These are phyloP conservation scores for Spiraea crenata DNA, from an alignment of 331 rosid species.

Conservation along the genomic window DNA sequence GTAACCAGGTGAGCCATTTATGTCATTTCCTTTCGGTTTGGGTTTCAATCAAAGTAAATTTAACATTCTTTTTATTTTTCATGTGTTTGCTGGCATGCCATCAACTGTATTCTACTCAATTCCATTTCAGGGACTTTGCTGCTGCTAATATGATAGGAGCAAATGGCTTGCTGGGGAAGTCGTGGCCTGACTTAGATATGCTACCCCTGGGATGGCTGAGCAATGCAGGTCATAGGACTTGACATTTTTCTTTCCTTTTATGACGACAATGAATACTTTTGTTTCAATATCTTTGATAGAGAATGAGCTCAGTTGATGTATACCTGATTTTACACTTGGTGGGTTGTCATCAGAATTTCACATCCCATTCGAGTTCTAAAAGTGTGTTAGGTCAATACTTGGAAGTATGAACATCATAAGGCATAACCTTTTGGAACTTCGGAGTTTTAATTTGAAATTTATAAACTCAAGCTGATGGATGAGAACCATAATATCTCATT, in stretches of 20 bases:
- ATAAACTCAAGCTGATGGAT: conserved; percentile 1
- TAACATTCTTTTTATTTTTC: too few species aligned
- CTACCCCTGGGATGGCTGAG: conserved; percentile 93
- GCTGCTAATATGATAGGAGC: conserved; percentile 72
- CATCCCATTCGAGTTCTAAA: background rate
- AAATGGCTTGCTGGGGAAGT: conserved; percentile 67
- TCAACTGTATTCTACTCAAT: background rate
- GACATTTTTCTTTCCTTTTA: conserved; percentile 12
- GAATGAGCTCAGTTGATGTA: background rate
- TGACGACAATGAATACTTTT: conserved; percentile 17
- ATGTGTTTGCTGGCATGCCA: too few species aligned
- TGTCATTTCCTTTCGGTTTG: too few species aligned
- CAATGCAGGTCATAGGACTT: conserved; percentile 54
- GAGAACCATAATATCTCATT: conserved; percentile 1
- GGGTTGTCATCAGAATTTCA: background rate
- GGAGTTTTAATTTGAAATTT: conserved; percentile 13
- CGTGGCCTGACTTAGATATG: conserved; percentile 99
- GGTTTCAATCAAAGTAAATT: too few species aligned
- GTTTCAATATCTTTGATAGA: background rate
- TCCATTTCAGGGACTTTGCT: conserved; percentile 64
- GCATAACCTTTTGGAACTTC: background rate
- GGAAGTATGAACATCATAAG: too few species aligned
- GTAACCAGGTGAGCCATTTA: conserved; percentile 38
- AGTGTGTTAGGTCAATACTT: too few species aligned
- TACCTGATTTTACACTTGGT: background rate